phyloP scores from a whole-genome alignment of 257 asterid genomes.

The Gentiana straminea region DNA sequence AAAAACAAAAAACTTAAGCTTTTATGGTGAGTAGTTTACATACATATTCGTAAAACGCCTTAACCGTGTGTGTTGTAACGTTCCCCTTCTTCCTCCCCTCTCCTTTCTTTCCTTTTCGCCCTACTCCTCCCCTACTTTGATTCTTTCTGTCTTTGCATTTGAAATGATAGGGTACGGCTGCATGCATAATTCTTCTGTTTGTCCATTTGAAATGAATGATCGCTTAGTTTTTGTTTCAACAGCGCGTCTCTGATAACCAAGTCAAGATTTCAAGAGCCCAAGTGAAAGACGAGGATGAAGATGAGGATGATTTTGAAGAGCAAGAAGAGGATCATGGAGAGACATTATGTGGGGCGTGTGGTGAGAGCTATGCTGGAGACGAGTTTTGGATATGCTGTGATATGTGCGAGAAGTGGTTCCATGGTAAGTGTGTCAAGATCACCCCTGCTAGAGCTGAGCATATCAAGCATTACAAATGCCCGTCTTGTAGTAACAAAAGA shows the following conservation, averaged over 20 bases:
- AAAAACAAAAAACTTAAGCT: no score
- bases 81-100: no score
- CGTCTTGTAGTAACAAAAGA: constrained; percentile 19
- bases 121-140: no score
- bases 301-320: constrained; percentile 26
- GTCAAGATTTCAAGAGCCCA: constrained; percentile 35
- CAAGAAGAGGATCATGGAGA: constrained; percentile 37
- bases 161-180: no score
- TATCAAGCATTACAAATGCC: constrained; percentile 89
- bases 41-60: no score
- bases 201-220: no score
- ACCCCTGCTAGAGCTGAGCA: constrained; percentile 88
- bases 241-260: constrained; percentile 19
- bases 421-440: constrained; percentile 76
- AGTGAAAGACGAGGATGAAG: constrained; percentile 37
- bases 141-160: no score
- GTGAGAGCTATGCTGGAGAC: constrained; percentile 53
- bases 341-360: constrained; percentile 34
- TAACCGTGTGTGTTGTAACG: no score
- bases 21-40: no score
- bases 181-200: no score
- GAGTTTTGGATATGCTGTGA: constrained; percentile 87
- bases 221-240: not conserved
- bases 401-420: constrained; percentile 80
- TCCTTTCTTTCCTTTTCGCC: no score